Conservation (phyloP, 768 basidiomycete species). For the Cystobasidium tubakii region DNA sequence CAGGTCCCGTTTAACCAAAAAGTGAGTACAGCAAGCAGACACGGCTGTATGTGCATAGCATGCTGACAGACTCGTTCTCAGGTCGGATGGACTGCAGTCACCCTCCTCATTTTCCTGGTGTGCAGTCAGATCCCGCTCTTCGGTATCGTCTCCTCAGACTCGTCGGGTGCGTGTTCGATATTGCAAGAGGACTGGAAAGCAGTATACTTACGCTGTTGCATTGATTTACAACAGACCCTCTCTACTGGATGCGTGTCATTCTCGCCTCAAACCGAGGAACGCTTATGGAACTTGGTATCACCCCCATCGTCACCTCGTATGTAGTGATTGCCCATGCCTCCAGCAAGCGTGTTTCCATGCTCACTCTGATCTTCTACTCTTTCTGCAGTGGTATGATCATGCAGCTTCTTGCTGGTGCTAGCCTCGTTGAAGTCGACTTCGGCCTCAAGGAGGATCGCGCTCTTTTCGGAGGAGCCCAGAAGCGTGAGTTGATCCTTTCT, state of each 20-base stretch:
- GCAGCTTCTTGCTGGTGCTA: conserved; percentile 96
- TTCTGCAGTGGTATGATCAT: conserved; percentile 88
- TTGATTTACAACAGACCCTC: conserved; percentile 76
- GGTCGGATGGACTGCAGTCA: conserved; percentile 90
- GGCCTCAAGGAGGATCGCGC: conserved; percentile 93
- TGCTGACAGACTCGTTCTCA: conserved; percentile 9
- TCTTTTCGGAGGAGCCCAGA: conserved; percentile 91
- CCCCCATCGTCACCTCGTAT: conserved; percentile 81
- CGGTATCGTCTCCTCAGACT: conserved; percentile 99
- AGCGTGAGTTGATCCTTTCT: conserved; percentile 60
- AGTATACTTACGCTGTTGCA: too few relatives aligned
- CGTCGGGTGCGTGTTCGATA: conserved; percentile 54
- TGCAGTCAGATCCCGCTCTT: conserved; percentile 93
- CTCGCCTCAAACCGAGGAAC: conserved; percentile 97
- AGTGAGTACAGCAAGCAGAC: conserved; percentile 50
- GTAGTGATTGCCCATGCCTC: background rate
- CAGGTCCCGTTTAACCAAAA: conserved; percentile 98
- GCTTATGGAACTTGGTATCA: conserved; percentile 98
- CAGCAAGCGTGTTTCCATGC: background rate
- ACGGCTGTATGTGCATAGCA: background rate
- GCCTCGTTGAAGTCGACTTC: conserved; percentile 95
- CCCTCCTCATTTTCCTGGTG: conserved; percentile 97
- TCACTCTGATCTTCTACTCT: background rate
- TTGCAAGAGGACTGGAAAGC: background rate
- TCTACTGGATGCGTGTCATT: conserved; percentile 99